Conservation (phyloP, 441 rosid species). For the Mallotus japonicus region DNA sequence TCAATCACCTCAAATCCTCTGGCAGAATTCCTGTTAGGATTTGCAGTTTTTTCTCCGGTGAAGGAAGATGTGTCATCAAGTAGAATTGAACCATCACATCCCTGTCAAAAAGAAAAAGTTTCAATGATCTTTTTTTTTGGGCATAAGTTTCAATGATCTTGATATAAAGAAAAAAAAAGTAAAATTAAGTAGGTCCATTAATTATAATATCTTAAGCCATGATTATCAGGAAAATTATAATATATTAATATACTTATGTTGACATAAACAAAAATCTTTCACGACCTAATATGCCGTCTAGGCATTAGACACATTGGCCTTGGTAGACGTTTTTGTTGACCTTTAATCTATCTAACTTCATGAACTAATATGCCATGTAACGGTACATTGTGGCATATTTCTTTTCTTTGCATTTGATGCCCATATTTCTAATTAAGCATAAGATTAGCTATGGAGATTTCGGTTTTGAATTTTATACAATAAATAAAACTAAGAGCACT, state of each 20-base stretch:
- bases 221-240: background rate
- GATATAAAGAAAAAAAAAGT: background rate
- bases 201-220: background rate
- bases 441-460: too few species aligned
- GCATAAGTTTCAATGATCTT: too few species aligned
- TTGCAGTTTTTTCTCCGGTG: slow-evolving; percentile 82
- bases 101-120: slow-evolving; percentile 34
- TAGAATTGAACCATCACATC: slow-evolving; percentile 89
- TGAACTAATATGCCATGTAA: too few species aligned
- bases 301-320: background rate
- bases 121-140: too few species aligned
- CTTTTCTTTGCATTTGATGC: too few species aligned
- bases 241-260: background rate
- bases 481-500: too few species aligned
- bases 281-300: too few species aligned
- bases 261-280: background rate
- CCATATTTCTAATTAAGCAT: too few species aligned
- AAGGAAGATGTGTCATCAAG: slow-evolving; percentile 81
- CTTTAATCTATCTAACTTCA: background rate
- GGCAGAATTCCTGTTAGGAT: slow-evolving; percentile 64
- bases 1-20: slow-evolving; percentile 80
- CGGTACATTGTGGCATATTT: too few species aligned
- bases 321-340: background rate
- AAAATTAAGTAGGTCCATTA: background rate
- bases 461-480: too few species aligned